Evolutionary conservation across 2,329 filamentous ascomycete genomes (phyloP).

Genomic region (Zopfia rhizophila): DNA sequence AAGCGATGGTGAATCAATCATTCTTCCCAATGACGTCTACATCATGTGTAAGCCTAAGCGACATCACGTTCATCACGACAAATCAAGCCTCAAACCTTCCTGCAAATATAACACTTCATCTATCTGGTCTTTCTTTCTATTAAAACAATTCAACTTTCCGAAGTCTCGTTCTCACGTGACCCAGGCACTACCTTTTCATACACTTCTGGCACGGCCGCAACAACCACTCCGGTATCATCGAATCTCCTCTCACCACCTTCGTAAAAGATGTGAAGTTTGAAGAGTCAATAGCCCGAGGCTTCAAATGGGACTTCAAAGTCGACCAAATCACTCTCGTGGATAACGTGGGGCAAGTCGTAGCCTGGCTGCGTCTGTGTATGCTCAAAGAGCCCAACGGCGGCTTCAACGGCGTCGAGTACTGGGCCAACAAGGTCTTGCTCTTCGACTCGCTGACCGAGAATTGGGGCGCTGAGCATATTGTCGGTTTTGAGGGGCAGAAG

Average conservation of each 20-base stretch:
- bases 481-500: constrained; percentile 38
- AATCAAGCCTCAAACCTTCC: background rate
- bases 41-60: too few relatives aligned
- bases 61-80: too few relatives aligned
- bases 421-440: constrained; percentile 36
- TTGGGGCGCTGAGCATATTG: constrained; percentile 34
- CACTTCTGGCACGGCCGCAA: constrained; percentile 34
- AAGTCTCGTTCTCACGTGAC: constrained; percentile 1
- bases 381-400: constrained; percentile 43
- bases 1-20: constrained; percentile 52
- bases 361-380: constrained; percentile 48
- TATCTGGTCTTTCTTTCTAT: background rate
- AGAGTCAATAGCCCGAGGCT: constrained; percentile 30
- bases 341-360: constrained; percentile 54
- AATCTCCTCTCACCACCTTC: constrained; percentile 37
- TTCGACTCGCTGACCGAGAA: constrained; percentile 38
- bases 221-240: constrained; percentile 28
- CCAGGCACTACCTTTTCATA: constrained; percentile 38
- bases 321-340: constrained; percentile 45
- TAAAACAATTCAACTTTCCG: background rate
- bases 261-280: constrained; percentile 35
- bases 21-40: too few relatives aligned
- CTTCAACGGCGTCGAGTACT: constrained; percentile 45
- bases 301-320: constrained; percentile 47
- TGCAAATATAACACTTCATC: background rate